These are phyloP conservation scores for Verticillium zaregamsianum DNA, from an alignment of 2,329 filamentous ascomycete genomes.

Conservation along the genomic window DNA sequence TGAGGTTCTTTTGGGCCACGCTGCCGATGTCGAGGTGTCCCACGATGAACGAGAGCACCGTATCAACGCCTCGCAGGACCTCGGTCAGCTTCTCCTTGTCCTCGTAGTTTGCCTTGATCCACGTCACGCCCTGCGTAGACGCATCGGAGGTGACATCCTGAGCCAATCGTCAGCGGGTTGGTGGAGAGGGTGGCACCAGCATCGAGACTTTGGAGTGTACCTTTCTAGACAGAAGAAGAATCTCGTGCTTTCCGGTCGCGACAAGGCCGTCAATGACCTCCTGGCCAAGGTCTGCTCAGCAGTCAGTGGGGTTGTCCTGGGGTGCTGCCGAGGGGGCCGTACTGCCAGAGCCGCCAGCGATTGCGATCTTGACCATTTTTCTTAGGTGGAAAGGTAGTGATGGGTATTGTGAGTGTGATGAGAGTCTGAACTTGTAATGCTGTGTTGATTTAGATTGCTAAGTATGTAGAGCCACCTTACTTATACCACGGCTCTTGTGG, in stretches of 20 bases:
- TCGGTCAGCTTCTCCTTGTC: constrained; percentile 29
- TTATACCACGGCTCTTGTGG: background rate
- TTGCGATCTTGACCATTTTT: constrained; percentile 18
- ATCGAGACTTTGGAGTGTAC: constrained; percentile 18
- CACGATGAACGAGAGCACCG: constrained; percentile 48
- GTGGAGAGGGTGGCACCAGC: too few species aligned
- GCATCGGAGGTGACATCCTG: constrained; percentile 17
- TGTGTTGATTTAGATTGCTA: background rate
- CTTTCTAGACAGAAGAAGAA: constrained; percentile 45
- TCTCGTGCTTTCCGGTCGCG: constrained; percentile 44
- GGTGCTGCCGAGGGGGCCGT: background rate
- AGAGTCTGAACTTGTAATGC: background rate
- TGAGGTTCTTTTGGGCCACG: constrained; percentile 48
- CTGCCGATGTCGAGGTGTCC: constrained; percentile 24
- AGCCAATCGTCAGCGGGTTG: background rate
- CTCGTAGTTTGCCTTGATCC: constrained; percentile 39
- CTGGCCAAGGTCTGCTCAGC: constrained; percentile 40
- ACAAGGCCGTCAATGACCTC: constrained; percentile 49
- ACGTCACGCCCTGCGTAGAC: constrained; percentile 25
- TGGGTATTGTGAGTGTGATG: too few species aligned
- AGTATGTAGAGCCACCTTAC: background rate
- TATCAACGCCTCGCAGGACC: constrained; percentile 42
- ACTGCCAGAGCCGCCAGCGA: constrained; percentile 18
- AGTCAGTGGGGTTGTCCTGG: too few species aligned
- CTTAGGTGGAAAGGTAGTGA: background rate